Percentiles rank a stretch among this genome's conserved stretches.
These are phyloP conservation scores for Naganishia friedmannii DNA, from an alignment of 768 basidiomycete species.

Conservation along the genomic window DNA sequence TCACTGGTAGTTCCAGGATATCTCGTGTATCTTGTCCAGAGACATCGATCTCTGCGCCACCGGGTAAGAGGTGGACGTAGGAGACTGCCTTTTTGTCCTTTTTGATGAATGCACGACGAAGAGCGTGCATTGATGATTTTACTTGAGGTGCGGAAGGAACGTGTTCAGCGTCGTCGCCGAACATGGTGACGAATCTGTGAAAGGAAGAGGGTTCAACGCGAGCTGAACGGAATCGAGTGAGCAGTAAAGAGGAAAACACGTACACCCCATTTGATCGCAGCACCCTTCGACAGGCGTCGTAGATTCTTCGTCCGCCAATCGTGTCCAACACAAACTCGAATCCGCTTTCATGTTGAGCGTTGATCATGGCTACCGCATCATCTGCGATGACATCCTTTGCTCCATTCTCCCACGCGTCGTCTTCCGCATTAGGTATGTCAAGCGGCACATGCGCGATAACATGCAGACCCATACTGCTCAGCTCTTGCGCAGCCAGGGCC, in stretches of 20 bases:
- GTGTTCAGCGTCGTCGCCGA: slow-evolving; percentile 60
- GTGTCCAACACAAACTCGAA: slow-evolving; percentile 84
- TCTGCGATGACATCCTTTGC: slow-evolving; percentile 74
- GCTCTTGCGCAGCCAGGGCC: slow-evolving; percentile 73
- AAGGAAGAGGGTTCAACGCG: not conserved
- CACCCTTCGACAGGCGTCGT: slow-evolving; percentile 65
- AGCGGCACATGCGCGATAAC: slow-evolving; percentile 69
- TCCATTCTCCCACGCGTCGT: slow-evolving; percentile 64
- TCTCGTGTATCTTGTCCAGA: slow-evolving; percentile 47
- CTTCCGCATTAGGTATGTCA: slow-evolving; percentile 53
- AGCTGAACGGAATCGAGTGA: not conserved
- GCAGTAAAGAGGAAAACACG: not conserved
- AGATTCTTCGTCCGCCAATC: slow-evolving; percentile 72
- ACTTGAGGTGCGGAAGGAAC: slow-evolving; percentile 29
- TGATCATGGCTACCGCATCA: slow-evolving; percentile 57
- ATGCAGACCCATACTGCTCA: slow-evolving; percentile 66
- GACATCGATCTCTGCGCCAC: slow-evolving; percentile 48
- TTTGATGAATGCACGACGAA: slow-evolving; percentile 44
- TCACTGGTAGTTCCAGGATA: slow-evolving; percentile 45
- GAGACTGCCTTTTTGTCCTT: slow-evolving; percentile 45
- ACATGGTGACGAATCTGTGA: slow-evolving; percentile 67
- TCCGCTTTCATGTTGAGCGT: slow-evolving; percentile 55
- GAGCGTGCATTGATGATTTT: slow-evolving; percentile 36
- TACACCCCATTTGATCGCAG: slow-evolving; percentile 56
- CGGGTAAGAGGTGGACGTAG: slow-evolving; percentile 41